Conservation (phyloP, 768 basidiomycete genomes). For the Russula emetica region DNA sequence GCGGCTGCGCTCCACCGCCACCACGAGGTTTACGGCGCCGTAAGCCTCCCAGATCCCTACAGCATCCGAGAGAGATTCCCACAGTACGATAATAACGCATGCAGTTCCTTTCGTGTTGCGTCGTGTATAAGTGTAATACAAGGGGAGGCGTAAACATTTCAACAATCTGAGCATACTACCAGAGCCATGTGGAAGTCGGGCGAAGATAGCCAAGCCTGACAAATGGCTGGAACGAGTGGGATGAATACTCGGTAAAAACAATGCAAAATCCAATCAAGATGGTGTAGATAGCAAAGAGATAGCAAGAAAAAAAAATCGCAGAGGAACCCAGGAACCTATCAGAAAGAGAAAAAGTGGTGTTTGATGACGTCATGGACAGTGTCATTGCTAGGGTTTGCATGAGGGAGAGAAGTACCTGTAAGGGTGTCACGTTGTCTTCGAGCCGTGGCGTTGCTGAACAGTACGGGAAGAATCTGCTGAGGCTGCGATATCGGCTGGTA, state of each 20-base stretch:
- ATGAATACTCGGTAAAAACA: background rate
- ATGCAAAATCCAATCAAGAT: background rate
- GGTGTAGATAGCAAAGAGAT: background rate
- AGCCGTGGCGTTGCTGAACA: slow-evolving; percentile 8
- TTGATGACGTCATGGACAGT: background rate
- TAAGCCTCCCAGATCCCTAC: too few relatives aligned
- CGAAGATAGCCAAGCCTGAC: background rate
- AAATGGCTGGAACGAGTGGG: background rate
- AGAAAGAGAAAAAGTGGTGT: slow-evolving; percentile 22
- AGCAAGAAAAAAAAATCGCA: background rate
- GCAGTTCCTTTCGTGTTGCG: background rate
- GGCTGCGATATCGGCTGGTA: slow-evolving; percentile 18
- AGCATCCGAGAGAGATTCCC: too few relatives aligned
- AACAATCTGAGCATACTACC: background rate
- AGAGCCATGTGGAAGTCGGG: background rate
- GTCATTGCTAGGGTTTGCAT: too few relatives aligned
- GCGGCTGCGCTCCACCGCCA: too few relatives aligned
- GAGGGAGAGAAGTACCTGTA: too few relatives aligned
- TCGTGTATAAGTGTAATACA: background rate
- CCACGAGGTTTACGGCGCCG: too few relatives aligned
- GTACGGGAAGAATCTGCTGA: slow-evolving; percentile 8
- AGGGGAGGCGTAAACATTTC: background rate
- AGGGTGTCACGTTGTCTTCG: slow-evolving; percentile 9
- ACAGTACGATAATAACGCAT: too few relatives aligned
- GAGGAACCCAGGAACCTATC: too few relatives aligned